Percentiles rank a stretch among this genome's conserved stretches.
Conservation (phyloP, 176 grass and related monocot genomes). For the Hyparrhenia diplandra region DNA sequence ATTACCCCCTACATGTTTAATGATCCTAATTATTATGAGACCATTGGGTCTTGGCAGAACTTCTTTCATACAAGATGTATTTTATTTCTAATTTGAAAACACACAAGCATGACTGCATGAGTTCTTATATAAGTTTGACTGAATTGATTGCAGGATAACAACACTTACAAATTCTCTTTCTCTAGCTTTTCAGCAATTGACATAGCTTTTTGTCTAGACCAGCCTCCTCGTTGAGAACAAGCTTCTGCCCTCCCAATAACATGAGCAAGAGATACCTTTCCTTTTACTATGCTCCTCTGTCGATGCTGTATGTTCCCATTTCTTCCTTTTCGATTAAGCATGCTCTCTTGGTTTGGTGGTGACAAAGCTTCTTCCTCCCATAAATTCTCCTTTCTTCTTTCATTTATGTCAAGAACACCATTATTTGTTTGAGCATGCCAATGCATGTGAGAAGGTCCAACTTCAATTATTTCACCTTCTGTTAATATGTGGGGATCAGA, state of each 20-base stretch:
- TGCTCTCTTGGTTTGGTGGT: conserved; percentile 35
- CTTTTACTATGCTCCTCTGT: conserved; percentile 64
- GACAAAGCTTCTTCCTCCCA: conserved; percentile 52
- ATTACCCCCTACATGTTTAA: neutral
- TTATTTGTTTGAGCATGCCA: conserved; percentile 28
- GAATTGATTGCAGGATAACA: conserved; percentile 25
- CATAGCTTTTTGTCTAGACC: conserved; percentile 79
- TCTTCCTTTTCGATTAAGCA: conserved; percentile 35
- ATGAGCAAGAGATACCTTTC: conserved; percentile 80
- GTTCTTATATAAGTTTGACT: neutral
- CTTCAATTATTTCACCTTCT: conserved; percentile 90
- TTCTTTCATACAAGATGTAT: conserved; percentile 13
- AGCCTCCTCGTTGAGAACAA: conserved; percentile 54
- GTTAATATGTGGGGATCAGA: conserved; percentile 86
- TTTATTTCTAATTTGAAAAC: conserved; percentile 12
- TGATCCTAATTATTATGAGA: neutral
- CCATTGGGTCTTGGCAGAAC: neutral
- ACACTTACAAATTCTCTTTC: conserved; percentile 94
- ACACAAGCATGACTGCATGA: neutral
- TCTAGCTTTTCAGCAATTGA: conserved; percentile 94
- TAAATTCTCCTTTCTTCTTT: conserved; percentile 32
- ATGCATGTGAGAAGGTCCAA: conserved; percentile 49
- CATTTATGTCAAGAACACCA: conserved; percentile 25
- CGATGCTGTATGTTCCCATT: conserved; percentile 42
- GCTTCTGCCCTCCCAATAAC: conserved; percentile 75